Conservation (phyloP, 805 yeast genomes). For the Candida ovalis region DNA sequence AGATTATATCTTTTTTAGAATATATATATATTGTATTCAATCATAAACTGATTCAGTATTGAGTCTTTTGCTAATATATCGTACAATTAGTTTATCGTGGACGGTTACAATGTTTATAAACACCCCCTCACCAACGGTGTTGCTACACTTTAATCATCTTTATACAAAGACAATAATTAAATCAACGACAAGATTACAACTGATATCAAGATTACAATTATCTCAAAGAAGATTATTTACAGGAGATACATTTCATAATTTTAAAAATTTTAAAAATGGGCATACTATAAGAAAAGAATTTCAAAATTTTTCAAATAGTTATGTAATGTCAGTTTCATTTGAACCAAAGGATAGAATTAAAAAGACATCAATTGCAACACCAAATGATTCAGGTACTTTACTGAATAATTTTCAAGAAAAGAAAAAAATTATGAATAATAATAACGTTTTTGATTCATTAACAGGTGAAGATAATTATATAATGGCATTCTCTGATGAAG, state of each 20-base stretch:
- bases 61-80: neutral
- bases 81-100: neutral
- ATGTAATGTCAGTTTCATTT: constrained; percentile 63
- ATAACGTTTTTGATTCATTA: constrained; percentile 41
- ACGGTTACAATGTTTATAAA: neutral
- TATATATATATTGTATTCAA: too few species aligned
- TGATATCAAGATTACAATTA: neutral
- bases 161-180: neutral
- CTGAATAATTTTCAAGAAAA: constrained; percentile 25
- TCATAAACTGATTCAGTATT: too few species aligned
- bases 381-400: constrained; percentile 21
- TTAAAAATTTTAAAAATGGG: constrained; percentile 27
- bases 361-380: constrained; percentile 37
- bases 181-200: neutral
- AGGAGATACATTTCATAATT: constrained; percentile 22
- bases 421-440: constrained; percentile 20
- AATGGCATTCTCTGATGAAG: constrained; percentile 41
- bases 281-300: constrained; percentile 26
- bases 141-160: neutral
- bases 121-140: neutral
- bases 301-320: constrained; percentile 33
- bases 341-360: constrained; percentile 64
- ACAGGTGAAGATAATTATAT: constrained; percentile 79
- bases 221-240: constrained; percentile 15
- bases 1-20: too few species aligned